Conservation (phyloP, 495 filamentous ascomycete species). For the Penicillium egyptiacum region DNA sequence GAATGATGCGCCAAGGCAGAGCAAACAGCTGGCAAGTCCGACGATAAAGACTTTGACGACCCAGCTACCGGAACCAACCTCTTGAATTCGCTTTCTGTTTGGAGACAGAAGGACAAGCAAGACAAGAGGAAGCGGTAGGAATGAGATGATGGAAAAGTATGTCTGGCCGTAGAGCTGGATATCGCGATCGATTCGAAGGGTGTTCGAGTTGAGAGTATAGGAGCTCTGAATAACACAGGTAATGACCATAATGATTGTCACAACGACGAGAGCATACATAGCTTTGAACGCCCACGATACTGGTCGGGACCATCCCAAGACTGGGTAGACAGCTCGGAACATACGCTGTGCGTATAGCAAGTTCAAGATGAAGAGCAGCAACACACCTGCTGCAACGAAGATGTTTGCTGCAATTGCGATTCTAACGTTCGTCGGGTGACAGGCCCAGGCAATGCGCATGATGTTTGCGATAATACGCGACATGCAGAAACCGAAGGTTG, state of each 20-base stretch:
- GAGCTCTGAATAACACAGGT: slow-evolving; percentile 61
- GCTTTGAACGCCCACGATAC: slow-evolving; percentile 51
- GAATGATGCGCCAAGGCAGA: slow-evolving; percentile 71
- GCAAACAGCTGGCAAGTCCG: slow-evolving; percentile 48
- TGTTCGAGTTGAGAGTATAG: slow-evolving; percentile 60
- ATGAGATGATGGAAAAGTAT: slow-evolving; percentile 68
- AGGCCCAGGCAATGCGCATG: slow-evolving; percentile 59
- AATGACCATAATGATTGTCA: slow-evolving; percentile 69
- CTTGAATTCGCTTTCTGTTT: slow-evolving; percentile 50
- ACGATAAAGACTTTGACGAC: slow-evolving; percentile 65
- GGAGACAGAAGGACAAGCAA: slow-evolving; percentile 54
- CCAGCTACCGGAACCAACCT: slow-evolving; percentile 70
- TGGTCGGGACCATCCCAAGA: slow-evolving; percentile 62
- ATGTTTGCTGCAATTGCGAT: slow-evolving; percentile 71
- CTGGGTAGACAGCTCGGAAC: slow-evolving; percentile 68
- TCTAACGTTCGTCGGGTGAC: slow-evolving; percentile 40
- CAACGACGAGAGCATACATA: slow-evolving; percentile 60
- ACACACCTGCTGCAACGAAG: slow-evolving; percentile 72
- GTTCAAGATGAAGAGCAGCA: slow-evolving; percentile 80
- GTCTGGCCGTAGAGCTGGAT: slow-evolving; percentile 67
- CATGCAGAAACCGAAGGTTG: slow-evolving; percentile 79
- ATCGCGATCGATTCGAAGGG: slow-evolving; percentile 52
- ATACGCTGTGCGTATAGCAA: slow-evolving; percentile 78
- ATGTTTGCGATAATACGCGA: slow-evolving; percentile 62
- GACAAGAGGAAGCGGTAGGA: slow-evolving; percentile 70